Evolutionary conservation across 257 asterid species (phyloP), one percentile per base, ranked within the genome.

Genomic region (Rubia yunnanensis): DNA sequence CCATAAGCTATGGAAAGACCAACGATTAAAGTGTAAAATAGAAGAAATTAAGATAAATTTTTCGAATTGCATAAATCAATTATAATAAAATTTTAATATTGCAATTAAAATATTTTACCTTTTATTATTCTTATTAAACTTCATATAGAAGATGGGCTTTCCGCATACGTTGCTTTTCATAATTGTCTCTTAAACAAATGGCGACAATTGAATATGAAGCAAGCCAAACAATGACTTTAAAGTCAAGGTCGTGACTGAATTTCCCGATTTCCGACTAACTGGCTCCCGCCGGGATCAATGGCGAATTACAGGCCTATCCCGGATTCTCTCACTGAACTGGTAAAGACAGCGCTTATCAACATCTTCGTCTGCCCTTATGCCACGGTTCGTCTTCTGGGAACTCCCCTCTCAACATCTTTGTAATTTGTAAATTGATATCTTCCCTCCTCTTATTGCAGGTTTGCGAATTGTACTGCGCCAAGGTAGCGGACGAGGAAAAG

Each of bases 341-440:
- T 83, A n/a, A 92, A 83, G 80, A 77, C 80, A 41, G 89, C 90
- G 28, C 95, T 92, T 68, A 79, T 92, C 81, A 83, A 80, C 69
- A 86, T 92, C 80, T 89, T 92, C 84, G 95, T 87, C 66, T 70
- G 84, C 44, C 99, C 99, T 65, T 89, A 92, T 64, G 97, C 99
- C 41, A 84, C 90, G 20, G 97, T 92, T 64, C 41, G 80, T 57
- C 7, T 32, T 38, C 18, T 24, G 2, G 38, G 2, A 65, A 5
- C 5, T 36, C 4, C 60, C 31, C 11, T 28, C n/a, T 6, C 26
- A 5, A 36, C 26, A 30, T 5, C 22, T 5, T 32, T 31, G 5
- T 3, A 32, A 14, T 11, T 3, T 39, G 17, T 39, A 39, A 11
- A 56, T 3, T 10, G 48, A 15, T 13, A 57, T 57, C 5, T 5